Evolutionary conservation across 2,329 filamentous ascomycete species (phyloP), one percentile per base, ranked within the genome.

Genomic region (Clathrospora elynae): DNA sequence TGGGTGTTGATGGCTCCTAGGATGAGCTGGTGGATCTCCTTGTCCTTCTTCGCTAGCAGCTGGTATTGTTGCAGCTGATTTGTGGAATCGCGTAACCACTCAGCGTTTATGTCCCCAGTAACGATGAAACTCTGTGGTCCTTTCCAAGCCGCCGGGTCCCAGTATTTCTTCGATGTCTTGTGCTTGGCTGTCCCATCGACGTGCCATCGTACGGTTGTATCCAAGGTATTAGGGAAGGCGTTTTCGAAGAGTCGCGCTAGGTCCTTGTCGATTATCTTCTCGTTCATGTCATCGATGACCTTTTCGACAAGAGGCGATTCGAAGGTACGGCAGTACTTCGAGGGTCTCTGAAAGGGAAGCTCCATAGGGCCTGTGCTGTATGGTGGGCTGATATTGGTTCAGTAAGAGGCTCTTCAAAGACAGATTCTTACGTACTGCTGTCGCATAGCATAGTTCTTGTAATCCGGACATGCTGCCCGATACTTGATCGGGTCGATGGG

Each of bases 1-100:
- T 99, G 93, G 0, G 93, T 97, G 68, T 96, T 95, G 73, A 97
- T 96, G 28, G 92, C 92, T 14, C 93, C 93, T 1, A 95, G 75
- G 17, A 99, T 90, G 38, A 99, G 75, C 50, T 81, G 85, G 65
- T 86, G 83, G 35, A 99, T 85, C 28, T 79, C 80, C 25, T 83
- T 81, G 63, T 97, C 91, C 52, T 89, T 88, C 61, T 84, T 88
- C 2, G 91, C 87, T 16, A 99, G 76, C 0, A 81, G 75, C 66
- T 96, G 92, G 65, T 99, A 99, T 38, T 93, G 91, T 2, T 86
- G 82, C 37, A 99, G 74, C 71, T 99, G 93, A 70, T 97, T 97
- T 8, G 90, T 95, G 8, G 89, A 95, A 71, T 96, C 90, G 36
- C 90, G 84, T 35, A 96, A 75, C 90, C 90, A 96, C 69, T 95